A percentile compares a stretch with the other conserved stretches of the same genome.
phyloP scores from a whole-genome alignment of 2,329 filamentous ascomycete genomes.

The Sphaceloma murrayae region DNA sequence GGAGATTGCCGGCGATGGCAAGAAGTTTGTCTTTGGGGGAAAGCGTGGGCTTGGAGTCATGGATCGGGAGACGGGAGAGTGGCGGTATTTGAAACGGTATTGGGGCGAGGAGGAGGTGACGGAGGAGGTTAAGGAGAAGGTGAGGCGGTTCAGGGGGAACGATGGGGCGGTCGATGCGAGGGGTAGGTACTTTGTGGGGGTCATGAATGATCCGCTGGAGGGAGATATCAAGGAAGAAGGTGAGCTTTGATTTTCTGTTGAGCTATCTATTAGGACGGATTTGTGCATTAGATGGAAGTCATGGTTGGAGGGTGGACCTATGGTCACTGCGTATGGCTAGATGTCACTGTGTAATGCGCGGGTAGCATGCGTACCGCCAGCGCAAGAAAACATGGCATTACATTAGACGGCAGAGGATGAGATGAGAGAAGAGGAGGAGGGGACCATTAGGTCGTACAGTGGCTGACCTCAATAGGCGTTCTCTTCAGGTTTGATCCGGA shows the following conservation, averaged over 20 bases:
- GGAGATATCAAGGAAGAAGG: constrained; percentile 14
- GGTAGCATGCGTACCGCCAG: no score
- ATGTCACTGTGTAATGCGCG: no score
- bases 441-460: no score
- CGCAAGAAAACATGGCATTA: no score
- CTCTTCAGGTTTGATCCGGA: constrained; percentile 63
- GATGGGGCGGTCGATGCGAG: constrained; percentile 73
- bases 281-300: background rate
- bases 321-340: no score
- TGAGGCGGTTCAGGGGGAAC: constrained; percentile 54
- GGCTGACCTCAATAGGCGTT: constrained; percentile 45
- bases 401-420: no score
- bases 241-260: background rate
- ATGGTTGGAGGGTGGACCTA: background rate
- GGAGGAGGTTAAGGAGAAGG: constrained; percentile 31
- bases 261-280: background rate
- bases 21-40: constrained; percentile 62
- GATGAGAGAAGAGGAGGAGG: no score
- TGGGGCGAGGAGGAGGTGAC: constrained; percentile 44
- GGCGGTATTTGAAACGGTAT: constrained; percentile 48
- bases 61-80: constrained; percentile 50
- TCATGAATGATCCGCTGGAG: constrained; percentile 65
- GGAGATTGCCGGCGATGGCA: constrained; percentile 55
- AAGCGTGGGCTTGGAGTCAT: constrained; percentile 76
- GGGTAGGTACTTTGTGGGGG: constrained; percentile 75